Percentiles rank a stretch among this genome's conserved stretches.
phyloP scores from a whole-genome alignment of 2,329 filamentous ascomycete genomes.

The Byssoonygena ceratinophila region DNA sequence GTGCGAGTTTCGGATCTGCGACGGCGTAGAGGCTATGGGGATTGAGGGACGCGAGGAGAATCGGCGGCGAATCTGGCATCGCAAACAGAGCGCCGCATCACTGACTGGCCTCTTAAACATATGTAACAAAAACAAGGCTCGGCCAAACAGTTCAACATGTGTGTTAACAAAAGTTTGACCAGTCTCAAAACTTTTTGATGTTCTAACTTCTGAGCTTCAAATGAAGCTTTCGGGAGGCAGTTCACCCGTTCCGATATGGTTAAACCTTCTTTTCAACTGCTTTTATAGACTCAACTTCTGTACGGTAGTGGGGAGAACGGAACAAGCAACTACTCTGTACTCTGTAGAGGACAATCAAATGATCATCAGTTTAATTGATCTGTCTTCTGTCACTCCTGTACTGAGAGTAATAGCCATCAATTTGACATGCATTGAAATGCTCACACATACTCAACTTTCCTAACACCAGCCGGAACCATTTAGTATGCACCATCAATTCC shows the following conservation, averaged over 20 bases:
- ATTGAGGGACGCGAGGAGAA: neutral
- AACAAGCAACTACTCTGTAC: too few relatives aligned
- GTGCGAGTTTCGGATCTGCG: neutral
- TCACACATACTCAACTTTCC: too few relatives aligned
- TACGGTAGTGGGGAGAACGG: too few relatives aligned
- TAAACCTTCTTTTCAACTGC: too few relatives aligned
- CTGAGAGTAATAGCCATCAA: too few relatives aligned
- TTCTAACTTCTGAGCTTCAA: neutral
- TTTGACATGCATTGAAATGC: too few relatives aligned
- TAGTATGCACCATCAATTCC: slow-evolving; percentile 4
- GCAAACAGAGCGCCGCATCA: slow-evolving; percentile 20
- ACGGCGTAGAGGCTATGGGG: neutral
- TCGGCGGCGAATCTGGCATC: slow-evolving; percentile 15
- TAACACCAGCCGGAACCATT: neutral
- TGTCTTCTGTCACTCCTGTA: too few relatives aligned
- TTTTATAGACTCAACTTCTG: too few relatives aligned
- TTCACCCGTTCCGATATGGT: neutral
- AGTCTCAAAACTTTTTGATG: neutral
- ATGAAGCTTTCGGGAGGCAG: neutral
- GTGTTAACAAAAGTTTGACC: neutral
- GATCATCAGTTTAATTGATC: too few relatives aligned
- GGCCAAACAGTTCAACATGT: neutral
- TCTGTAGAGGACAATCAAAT: too few relatives aligned
- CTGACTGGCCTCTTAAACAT: slow-evolving; percentile 24
- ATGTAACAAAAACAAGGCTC: slow-evolving; percentile 9